Percentiles rank a stretch among this genome's conserved stretches.
Conservation (phyloP, 345 rosid species). For the Lumnitzera racemosa region DNA sequence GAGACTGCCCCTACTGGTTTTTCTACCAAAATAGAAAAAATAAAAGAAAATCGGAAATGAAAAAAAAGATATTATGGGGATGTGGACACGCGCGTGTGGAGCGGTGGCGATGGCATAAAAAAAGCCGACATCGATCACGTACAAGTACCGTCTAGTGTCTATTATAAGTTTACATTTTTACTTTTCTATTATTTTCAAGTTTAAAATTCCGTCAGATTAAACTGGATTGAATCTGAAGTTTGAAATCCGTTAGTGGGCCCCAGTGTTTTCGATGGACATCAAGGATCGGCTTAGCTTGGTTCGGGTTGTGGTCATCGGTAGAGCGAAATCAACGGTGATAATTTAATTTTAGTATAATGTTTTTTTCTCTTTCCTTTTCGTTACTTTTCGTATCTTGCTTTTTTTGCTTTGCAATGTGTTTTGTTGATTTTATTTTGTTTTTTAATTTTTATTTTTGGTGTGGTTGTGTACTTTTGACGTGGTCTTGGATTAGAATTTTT, state of each 20-base stretch:
- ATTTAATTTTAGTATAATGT: no score
- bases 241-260: slow-evolving; percentile 34
- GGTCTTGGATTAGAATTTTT: no score
- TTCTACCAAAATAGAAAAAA: not conserved
- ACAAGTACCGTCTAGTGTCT: slow-evolving; percentile 2
- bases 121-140: not conserved
- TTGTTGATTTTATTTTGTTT: no score
- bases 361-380: no score
- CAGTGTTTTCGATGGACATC: slow-evolving; percentile 13
- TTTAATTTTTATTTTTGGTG: no score
- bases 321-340: no score
- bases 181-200: no score
- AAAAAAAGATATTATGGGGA: slow-evolving; percentile 3
- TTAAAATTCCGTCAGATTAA: slow-evolving; percentile 9
- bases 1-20: slow-evolving; percentile 1
- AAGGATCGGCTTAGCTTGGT: not conserved
- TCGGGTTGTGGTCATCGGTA: no score
- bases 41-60: not conserved
- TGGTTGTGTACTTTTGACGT: no score
- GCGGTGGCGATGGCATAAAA: slow-evolving; percentile 14
- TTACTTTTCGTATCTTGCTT: no score
- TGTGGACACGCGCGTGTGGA: slow-evolving; percentile 35
- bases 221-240: slow-evolving; percentile 28
- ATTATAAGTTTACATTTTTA: no score
- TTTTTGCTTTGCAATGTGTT: no score